A percentile compares a stretch with the other conserved stretches of the same genome.
Conservation (phyloP, 2,329 filamentous ascomycete species). For the Beauveria bassiana region DNA sequence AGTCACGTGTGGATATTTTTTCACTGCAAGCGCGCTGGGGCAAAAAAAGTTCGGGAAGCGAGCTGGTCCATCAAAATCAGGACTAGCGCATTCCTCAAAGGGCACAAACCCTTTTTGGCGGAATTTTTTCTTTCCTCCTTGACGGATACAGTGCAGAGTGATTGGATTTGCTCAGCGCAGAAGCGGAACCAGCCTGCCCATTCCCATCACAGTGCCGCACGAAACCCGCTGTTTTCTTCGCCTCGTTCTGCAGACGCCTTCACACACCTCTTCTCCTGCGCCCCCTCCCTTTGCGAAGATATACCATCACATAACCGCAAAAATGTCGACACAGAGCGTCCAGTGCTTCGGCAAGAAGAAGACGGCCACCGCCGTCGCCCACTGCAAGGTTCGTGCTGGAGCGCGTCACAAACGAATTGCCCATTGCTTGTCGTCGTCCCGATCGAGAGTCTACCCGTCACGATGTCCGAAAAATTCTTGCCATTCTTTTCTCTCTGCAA, state of each 20-base stretch:
- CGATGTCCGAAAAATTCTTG: background rate
- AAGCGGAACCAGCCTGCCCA: background rate
- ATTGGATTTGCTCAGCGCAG: background rate
- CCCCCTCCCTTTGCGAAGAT: constrained; percentile 4
- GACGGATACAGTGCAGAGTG: no score
- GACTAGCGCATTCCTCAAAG: background rate
- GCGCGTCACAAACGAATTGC: background rate
- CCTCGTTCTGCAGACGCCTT: background rate
- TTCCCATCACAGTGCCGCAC: background rate
- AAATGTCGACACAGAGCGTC: constrained; percentile 71
- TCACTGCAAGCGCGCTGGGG: background rate
- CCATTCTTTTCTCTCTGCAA: no score
- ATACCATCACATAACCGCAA: constrained; percentile 9
- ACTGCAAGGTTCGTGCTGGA: constrained; percentile 68
- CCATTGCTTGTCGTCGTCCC: background rate
- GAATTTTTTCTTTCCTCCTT: no score
- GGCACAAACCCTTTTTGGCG: constrained; percentile 11
- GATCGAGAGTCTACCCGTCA: background rate
- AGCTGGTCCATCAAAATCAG: background rate
- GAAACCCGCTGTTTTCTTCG: constrained; percentile 14
- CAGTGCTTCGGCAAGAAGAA: constrained; percentile 99
- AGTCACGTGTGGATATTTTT: background rate
- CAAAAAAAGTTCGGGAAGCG: background rate
- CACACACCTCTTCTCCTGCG: background rate
- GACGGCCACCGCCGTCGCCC: constrained; percentile 81